Base-by-base conservation (phyloP, 768 basidiomycete species). In the Pseudohyphozyma bogoriensis region DNA sequence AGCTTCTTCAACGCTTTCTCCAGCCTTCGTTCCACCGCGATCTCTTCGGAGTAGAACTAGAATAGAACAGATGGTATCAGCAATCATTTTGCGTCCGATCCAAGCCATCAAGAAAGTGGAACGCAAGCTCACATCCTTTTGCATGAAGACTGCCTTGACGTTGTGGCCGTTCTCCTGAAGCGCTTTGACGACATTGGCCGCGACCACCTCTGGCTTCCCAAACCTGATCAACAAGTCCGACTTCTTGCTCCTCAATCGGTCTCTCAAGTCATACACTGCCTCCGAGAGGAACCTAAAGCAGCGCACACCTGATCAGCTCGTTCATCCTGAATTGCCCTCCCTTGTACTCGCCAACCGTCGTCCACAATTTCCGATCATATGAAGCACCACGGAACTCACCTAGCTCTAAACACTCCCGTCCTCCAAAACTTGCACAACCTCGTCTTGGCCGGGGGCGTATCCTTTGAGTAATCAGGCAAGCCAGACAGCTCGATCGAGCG, bases 201-300 rank as follows among this genome's bases (percentile, higher is more conserved):
- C 55, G 15, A 77, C 68, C 0, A 63, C 55, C 51, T 78, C 77
- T 10, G 74, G 73, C 33, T 65, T 64, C 11, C 77, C 77, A 61
- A 73, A 77, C 0, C 73, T 71, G 6, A 78, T 67, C 18, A 75
- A 55, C 55, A 78, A 63, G 58, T 76, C 75, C 0, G 57, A 56
- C 33, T 24, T 16, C n/a, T 26, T 36, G 22, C 33, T 11, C 4
- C 59, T 32, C 10, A 69, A 50, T 20, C 51, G 36, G 37, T 59
- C 32, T 24, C 57, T 60, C 18, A 69, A 22, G 46, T 69, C 68
- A 45, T 55, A 69, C 0, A 69, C 68, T 28, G 60, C 68, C 35
- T 69, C 68, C 0, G 72, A 63, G 29, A 76, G 63, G 66, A 76
- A 76, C 55, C 70, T 71, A 33, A 65, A 59, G 35, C 73, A 58